Evolutionary conservation across 73 alveolate genomes (phyloP).

Genomic region (Paramecium octaurelia): DNA sequence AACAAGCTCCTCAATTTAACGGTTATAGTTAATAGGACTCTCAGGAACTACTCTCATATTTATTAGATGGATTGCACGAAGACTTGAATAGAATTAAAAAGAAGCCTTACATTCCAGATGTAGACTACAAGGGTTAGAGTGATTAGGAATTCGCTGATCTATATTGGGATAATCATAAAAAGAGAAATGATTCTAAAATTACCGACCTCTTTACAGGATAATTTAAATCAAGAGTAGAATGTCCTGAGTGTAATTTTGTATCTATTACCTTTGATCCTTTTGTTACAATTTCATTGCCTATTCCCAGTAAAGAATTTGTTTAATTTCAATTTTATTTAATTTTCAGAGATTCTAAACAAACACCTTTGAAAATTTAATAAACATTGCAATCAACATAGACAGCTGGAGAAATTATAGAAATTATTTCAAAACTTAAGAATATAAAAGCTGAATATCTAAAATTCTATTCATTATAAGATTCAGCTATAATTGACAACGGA

Average conservation of each 20-base stretch:
- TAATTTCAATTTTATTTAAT: slow-evolving; percentile 50
- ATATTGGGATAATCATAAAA: slow-evolving; percentile 86
- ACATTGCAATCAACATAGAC: background rate
- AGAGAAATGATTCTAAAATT: slow-evolving; percentile 90
- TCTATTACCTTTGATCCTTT: slow-evolving; percentile 96
- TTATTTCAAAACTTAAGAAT: background rate
- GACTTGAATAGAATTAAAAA: slow-evolving; percentile 88
- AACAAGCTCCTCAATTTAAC: slow-evolving; percentile 78
- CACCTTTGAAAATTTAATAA: slow-evolving; percentile 17
- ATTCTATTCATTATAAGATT: background rate
- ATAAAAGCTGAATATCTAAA: background rate
- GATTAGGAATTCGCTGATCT: slow-evolving; percentile 87
- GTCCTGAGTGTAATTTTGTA: slow-evolving; percentile 86
- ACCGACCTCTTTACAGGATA: slow-evolving; percentile 96
- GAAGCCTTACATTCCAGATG: slow-evolving; percentile 84
- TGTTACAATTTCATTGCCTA: slow-evolving; percentile 87
- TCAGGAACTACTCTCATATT: slow-evolving; percentile 83
- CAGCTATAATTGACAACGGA: background rate
- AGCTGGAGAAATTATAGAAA: background rate
- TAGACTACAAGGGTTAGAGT: slow-evolving; percentile 72
- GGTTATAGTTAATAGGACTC: slow-evolving; percentile 85
- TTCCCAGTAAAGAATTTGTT: slow-evolving; percentile 74
- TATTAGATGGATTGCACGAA: slow-evolving; percentile 95
- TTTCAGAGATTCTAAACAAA: slow-evolving; percentile 6
- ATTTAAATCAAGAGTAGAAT: slow-evolving; percentile 85